Evolutionary conservation across 768 basidiomycete genomes (phyloP), one percentile per base, ranked within the genome.

Genomic region (Suillus brevipes): DNA sequence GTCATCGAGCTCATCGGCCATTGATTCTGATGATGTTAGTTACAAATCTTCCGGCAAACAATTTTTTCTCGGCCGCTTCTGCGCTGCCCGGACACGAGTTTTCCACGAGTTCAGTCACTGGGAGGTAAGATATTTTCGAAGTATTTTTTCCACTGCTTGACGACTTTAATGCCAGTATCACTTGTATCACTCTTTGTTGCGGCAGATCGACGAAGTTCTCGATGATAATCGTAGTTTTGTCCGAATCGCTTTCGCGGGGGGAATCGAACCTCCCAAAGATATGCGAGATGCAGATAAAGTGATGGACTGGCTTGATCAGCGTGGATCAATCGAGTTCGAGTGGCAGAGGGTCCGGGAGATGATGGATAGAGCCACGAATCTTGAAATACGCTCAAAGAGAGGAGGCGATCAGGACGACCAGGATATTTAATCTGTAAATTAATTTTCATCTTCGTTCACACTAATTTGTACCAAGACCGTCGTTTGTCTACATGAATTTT

Each of bases 51-150:
- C 63, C 12, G 49, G 64, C 38, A 72, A 61, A 62, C 82, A 85
- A 67, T 88, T 89, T 69, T 76, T 87, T 69, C 81, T 94, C 5
- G 92, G 92, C n/a, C 84, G 90, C 40, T 94, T 92, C 72, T 95
- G 92, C 73, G 92, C 89, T 3, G 78, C 78, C 57, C 83, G 92
- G 60, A 87, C 88, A 3, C 78, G 74, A 60, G 85, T 87, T 20
- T 95, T 85, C 69, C 92, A 94, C 71, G 75, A 82, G 61, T 87
- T 94, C 70, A 84, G 82, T 23, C 92, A 95, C 70, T 95, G 92
- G 92, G 92, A 93, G 86, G 92, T 92, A 66, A 64, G 83, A 63
- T 42, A 53, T 67, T 36, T 40, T 42, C 16, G 42, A 43, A 18
- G 28, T 14, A 42, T 31, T 13, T 14, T 53, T 38, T 49, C 63